These are phyloP conservation scores for Papiliotrema terrestris DNA, from an alignment of 1,284 basidiomycete genomes.

Conservation along the genomic window DNA sequence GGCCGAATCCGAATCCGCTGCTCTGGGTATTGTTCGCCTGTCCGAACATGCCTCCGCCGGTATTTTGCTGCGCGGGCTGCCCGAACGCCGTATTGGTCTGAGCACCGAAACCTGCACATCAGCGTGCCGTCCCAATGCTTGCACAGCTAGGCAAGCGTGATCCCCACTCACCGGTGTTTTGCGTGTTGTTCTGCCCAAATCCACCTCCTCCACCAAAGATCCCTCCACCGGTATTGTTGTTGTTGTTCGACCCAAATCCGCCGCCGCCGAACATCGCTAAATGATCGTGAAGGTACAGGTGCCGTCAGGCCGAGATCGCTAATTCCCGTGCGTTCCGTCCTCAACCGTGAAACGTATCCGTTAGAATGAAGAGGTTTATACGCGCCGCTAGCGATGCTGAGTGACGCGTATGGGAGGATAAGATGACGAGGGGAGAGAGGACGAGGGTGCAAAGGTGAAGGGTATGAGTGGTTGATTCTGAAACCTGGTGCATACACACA, in stretches of 20 bases:
- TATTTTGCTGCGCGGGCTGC: constrained; percentile 24
- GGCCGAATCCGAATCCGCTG: constrained; percentile 24
- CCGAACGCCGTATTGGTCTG: constrained; percentile 24
- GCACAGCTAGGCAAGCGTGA: constrained; percentile 39
- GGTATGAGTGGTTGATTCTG: too few relatives aligned
- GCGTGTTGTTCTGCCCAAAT: constrained; percentile 40
- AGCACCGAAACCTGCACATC: constrained; percentile 12
- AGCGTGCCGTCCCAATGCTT: neutral
- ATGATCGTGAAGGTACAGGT: neutral
- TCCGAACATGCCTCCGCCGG: constrained; percentile 7
- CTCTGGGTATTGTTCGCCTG: constrained; percentile 6
- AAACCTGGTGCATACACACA: too few relatives aligned
- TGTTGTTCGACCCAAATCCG: neutral
- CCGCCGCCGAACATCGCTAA: constrained; percentile 50
- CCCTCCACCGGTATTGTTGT: constrained; percentile 50
- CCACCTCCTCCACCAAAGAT: constrained; percentile 24
- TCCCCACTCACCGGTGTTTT: constrained; percentile 55
- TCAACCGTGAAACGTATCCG: too few relatives aligned
- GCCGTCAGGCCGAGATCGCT: too few relatives aligned
- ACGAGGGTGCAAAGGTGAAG: too few relatives aligned
- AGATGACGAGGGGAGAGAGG: too few relatives aligned
- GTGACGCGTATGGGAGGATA: too few relatives aligned
- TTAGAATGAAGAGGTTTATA: too few relatives aligned
- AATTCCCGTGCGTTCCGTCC: too few relatives aligned
- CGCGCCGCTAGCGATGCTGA: too few relatives aligned